Evolutionary conservation across 192 early-diverging fungal species (phyloP), one percentile per base, ranked within the genome.

Genomic region (Oehlia diaphana): DNA sequence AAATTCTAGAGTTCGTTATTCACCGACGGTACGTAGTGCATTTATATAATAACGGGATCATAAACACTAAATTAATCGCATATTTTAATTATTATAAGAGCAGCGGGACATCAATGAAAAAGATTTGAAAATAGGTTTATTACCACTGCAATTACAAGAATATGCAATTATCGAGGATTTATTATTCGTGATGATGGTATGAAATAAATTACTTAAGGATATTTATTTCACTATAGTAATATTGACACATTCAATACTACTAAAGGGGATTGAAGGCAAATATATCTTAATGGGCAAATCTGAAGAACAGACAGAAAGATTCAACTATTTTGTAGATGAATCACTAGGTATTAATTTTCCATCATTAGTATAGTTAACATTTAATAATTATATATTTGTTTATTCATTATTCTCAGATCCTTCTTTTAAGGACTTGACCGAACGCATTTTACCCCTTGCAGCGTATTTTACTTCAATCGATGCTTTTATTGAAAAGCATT

Each of bases 141-240:
- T 91, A 74, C 85, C 85, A 37, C 37, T 83, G 0, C 86, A 88
- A 28, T 82, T 90, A 68, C 96, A 97, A 82, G 95, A 97, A 83
- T 90, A 89, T 80, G 87, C 90, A 10, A 88, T 97, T 33, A 92
- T 99, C 31, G 94, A 99, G 73, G 97, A 99, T 82, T 81, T 97
- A 0, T 83, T 99, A 68, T 97, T 92, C 79, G 91, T 95, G 19
- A 85, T 97, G 82, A 90, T 95, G 89, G 94, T 94, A 85, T 67
- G 63, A 19, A 39, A n/a, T 19, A 6, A 9, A 23, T 5, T 47
- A 58, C n/a, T 47, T 47, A 39, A 64, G 21, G 62, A 39, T 26
- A 10, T 74, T 2, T 53, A 33, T 62, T 28, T 76, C 21, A 14
- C 10, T 64, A 47, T 42, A 5, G 37, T 44, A 64, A 28, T 68